Conservation (phyloP, 371 early-diverging fungal species). For the Mortierella sp. region DNA sequence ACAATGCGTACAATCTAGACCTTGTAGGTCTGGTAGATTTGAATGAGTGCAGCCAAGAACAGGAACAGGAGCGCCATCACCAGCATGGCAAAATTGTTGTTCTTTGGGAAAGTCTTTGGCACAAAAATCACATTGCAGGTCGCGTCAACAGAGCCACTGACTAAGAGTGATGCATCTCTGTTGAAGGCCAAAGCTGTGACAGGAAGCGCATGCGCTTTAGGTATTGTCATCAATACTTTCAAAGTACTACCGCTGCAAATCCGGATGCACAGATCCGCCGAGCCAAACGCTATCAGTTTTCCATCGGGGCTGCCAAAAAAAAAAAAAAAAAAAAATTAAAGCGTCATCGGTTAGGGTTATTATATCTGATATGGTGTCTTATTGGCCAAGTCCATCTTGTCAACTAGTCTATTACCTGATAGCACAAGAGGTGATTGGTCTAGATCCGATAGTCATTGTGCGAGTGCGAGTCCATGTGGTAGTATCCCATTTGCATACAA, state of each 20-base stretch:
- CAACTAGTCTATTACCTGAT: slow-evolving; percentile 37
- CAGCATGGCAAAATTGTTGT: slow-evolving; percentile 53
- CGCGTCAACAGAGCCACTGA: slow-evolving; percentile 78
- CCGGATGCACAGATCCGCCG: slow-evolving; percentile 66
- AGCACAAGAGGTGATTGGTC: slow-evolving; percentile 42
- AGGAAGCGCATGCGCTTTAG: slow-evolving; percentile 73
- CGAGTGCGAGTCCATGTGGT: slow-evolving; percentile 49
- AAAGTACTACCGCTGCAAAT: slow-evolving; percentile 68
- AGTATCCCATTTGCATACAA: slow-evolving; percentile 53
- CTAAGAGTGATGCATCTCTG: slow-evolving; percentile 64
- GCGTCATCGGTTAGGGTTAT: neutral
- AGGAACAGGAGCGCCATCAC: slow-evolving; percentile 48
- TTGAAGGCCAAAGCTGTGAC: slow-evolving; percentile 77
- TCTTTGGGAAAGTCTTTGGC: slow-evolving; percentile 66
- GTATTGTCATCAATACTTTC: slow-evolving; percentile 64
- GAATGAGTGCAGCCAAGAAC: slow-evolving; percentile 48
- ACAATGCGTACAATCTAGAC: neutral
- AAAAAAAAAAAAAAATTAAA: slow-evolving; percentile 25
- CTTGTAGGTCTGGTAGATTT: slow-evolving; percentile 38
- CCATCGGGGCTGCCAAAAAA: slow-evolving; percentile 64
- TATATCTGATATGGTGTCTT: too few species aligned
- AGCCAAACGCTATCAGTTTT: slow-evolving; percentile 67
- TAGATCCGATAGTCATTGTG: slow-evolving; percentile 44
- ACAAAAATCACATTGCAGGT: slow-evolving; percentile 68
- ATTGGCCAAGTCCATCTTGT: too few species aligned